Base-by-base conservation (phyloP, 345 rosid genomes). In the Hypericum androsaemum region DNA sequence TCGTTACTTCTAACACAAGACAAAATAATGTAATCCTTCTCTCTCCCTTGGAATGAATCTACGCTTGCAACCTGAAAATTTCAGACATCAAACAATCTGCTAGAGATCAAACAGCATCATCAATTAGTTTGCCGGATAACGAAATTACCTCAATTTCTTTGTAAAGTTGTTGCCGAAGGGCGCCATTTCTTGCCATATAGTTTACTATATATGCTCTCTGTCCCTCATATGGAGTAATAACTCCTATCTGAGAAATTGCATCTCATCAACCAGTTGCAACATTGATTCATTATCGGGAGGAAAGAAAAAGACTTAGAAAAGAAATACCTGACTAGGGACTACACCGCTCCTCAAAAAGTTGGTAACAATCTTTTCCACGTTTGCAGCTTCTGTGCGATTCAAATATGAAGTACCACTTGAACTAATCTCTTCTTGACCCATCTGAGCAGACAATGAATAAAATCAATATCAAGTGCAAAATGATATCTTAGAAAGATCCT, bases 351-450 rank as follows among this genome's bases (percentile, higher is more conserved):
- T 86, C 74, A 94, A 79, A 74, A 94, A 94, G 58, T 97, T 82
- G 28, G 99, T 88, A 51, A 94, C 99, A 61, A 94, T 83, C 78
- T 94, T 94, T 72, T 94, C 99, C 69, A 94, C 99, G 71, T 94
- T 94, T 46, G 99, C 95, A 63, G 95, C 99, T 78, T 94, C 99
- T 0, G 99, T 94, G 62, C 99, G 87, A 73, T 94, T 94, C 15
- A 94, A 73, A 63, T 94, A 94, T 17, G 99, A 94, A 57, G 99
- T 88, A 58, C 99, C 97, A 56, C 97, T 88, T 41, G 99, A 95
- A 69, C 99, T 94, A 64, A 94, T 94, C 78, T 94, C 99, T 61
- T 94, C 99, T 94, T 88, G 97, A 56, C 99, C 99, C 95, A 94
- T 78, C 97, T 94, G 67, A 57, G 61, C 59, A 8, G 61, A 49